Conservation (phyloP, 495 filamentous ascomycete species). For the Tirmania nivea region DNA sequence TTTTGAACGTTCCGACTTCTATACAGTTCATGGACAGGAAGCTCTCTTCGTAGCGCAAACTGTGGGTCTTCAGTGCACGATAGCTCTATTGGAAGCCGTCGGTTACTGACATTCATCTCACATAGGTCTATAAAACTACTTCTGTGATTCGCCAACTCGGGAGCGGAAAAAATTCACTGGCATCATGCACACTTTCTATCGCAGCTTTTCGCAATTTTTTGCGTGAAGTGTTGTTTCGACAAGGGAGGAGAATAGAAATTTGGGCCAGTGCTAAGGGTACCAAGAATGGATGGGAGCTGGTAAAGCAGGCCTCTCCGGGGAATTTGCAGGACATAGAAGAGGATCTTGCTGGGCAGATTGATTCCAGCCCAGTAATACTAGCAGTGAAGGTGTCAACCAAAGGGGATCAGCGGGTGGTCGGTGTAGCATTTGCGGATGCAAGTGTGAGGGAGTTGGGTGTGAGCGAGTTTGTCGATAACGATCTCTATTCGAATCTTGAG, state of each 20-base stretch:
- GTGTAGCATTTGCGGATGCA: slow-evolving; percentile 95
- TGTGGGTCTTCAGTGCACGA: slow-evolving; percentile 21
- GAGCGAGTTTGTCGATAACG: slow-evolving; percentile 94
- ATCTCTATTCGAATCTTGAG: slow-evolving; percentile 95
- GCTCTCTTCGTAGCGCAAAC: slow-evolving; percentile 84
- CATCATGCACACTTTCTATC: slow-evolving; percentile 80
- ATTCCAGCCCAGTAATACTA: slow-evolving; percentile 77
- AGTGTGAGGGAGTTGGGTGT: slow-evolving; percentile 90
- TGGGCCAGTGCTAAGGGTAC: slow-evolving; percentile 46
- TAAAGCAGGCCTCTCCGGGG: slow-evolving; percentile 80
- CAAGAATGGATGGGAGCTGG: slow-evolving; percentile 64
- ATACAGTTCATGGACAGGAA: slow-evolving; percentile 81
- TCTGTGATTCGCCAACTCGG: slow-evolving; percentile 83
- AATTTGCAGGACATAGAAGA: slow-evolving; percentile 97
- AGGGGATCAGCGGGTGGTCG: slow-evolving; percentile 66
- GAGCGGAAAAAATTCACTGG: slow-evolving; percentile 52
- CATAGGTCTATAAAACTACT: slow-evolving; percentile 82
- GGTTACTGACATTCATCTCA: neutral
- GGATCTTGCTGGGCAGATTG: slow-evolving; percentile 70
- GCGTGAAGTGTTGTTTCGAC: slow-evolving; percentile 73
- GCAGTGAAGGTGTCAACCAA: slow-evolving; percentile 81
- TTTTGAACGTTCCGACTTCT: slow-evolving; percentile 88
- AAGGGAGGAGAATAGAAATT: slow-evolving; percentile 80
- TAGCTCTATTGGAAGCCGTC: neutral
- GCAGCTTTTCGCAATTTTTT: slow-evolving; percentile 93